Percentiles rank a stretch among this genome's conserved stretches.
Evolutionary conservation across 768 basidiomycete species (phyloP).

Genomic region (Kwoniella pini): DNA sequence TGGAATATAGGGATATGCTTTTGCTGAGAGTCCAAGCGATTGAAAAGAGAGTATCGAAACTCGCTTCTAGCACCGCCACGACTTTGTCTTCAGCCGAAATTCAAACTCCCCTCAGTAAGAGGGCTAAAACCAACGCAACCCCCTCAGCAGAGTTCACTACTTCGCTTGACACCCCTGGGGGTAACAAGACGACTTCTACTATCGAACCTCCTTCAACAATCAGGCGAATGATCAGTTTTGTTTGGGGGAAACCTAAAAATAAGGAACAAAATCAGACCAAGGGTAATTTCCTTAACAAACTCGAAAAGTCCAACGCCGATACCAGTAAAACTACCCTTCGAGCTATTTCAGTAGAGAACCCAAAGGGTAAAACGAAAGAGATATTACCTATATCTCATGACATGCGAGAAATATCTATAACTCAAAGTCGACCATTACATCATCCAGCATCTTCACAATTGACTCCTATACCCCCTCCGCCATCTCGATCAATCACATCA

Average conservation of each 20-base stretch:
- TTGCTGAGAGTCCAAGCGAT: slow-evolving; percentile 37
- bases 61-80: neutral
- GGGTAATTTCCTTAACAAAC: neutral
- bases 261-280: neutral
- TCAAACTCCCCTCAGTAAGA: slow-evolving; percentile 8
- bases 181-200: neutral
- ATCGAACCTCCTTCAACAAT: slow-evolving; percentile 38
- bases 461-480: slow-evolving; percentile 4
- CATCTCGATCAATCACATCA: neutral
- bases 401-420: slow-evolving; percentile 1
- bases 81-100: neutral
- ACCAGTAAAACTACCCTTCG: too few relatives aligned
- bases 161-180: neutral
- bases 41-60: slow-evolving; percentile 22
- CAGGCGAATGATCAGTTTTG: slow-evolving; percentile 30
- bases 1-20: slow-evolving; percentile 26
- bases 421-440: neutral
- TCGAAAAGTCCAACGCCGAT: neutral
- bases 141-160: neutral
- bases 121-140: neutral
- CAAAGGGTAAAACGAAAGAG: slow-evolving; percentile 5
- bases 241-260: slow-evolving; percentile 22
- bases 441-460: neutral
- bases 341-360: neutral
- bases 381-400: slow-evolving; percentile 1